Conservation (phyloP, 306 rosid genomes). For the Corylus avellana region DNA sequence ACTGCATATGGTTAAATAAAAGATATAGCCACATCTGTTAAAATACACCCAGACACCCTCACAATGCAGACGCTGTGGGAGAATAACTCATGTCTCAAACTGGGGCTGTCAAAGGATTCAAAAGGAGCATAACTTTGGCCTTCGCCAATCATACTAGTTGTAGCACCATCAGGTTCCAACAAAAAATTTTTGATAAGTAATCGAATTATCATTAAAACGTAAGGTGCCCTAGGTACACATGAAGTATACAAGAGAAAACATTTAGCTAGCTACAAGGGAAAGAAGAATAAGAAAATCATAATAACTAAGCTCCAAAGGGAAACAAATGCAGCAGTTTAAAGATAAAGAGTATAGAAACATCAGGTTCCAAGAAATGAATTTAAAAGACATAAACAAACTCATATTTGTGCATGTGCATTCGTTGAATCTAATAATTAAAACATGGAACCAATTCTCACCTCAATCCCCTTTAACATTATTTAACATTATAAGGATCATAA, state of each 20-base stretch:
- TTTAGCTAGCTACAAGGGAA: too few species aligned
- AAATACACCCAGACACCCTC: not conserved
- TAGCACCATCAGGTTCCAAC: not conserved
- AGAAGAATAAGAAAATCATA: too few species aligned
- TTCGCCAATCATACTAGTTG: not conserved
- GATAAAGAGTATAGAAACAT: too few species aligned
- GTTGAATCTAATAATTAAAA: not conserved
- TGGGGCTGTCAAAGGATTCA: not conserved
- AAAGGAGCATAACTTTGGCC: not conserved
- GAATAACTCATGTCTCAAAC: not conserved
- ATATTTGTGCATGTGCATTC: not conserved
- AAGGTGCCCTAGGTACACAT: too few species aligned
- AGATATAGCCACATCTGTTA: not conserved
- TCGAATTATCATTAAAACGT: too few species aligned
- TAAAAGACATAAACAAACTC: not conserved
- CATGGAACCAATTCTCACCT: not conserved
- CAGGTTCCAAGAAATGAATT: not conserved
- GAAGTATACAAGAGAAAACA: too few species aligned
- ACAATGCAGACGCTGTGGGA: not conserved
- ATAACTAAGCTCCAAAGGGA: too few species aligned
- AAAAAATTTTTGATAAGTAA: too few species aligned
- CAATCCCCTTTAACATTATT: not conserved
- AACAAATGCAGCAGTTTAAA: too few species aligned
- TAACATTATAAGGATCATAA: not conserved
- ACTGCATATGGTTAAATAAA: not conserved